Percentiles rank a stretch among this genome's conserved stretches.
phyloP scores from a whole-genome alignment of 441 rosid genomes.

The Eutrema salsugineum region DNA sequence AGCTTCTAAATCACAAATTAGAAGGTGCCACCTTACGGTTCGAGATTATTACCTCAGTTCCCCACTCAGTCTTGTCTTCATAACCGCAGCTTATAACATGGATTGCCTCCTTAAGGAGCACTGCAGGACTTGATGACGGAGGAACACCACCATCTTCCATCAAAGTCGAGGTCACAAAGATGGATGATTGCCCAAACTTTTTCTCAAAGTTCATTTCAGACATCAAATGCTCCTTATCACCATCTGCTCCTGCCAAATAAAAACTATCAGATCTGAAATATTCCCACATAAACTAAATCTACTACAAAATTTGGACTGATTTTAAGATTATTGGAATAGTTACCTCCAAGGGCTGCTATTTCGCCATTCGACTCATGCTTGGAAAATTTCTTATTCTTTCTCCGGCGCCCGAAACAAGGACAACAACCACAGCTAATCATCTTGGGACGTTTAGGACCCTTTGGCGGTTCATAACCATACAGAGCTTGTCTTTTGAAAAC shows the following conservation, averaged over 20 bases:
- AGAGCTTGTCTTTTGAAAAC: constrained; percentile 68
- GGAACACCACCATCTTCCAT: constrained; percentile 80
- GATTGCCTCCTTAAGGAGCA: constrained; percentile 71
- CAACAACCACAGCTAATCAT: constrained; percentile 93
- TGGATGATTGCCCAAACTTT: constrained; percentile 68
- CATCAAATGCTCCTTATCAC: constrained; percentile 62
- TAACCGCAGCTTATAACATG: constrained; percentile 79
- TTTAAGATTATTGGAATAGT: background rate
- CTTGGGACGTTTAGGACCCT: constrained; percentile 82
- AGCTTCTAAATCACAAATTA: background rate
- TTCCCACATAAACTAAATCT: constrained; percentile 5
- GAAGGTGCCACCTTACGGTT: background rate
- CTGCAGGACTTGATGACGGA: constrained; percentile 76
- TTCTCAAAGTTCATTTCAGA: constrained; percentile 71
- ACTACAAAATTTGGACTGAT: background rate
- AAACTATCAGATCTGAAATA: constrained; percentile 3
- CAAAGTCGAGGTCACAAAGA: constrained; percentile 65
- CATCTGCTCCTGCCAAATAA: constrained; percentile 36
- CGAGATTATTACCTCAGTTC: constrained; percentile 49
- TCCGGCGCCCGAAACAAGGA: constrained; percentile 89
- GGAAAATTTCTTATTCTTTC: constrained; percentile 48
- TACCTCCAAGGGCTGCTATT: constrained; percentile 59
- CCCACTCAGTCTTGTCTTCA: constrained; percentile 82
- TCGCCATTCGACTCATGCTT: constrained; percentile 48
- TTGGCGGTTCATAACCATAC: constrained; percentile 73